Conservation (phyloP, 331 rosid genomes). For the Rosa hybrid region DNA sequence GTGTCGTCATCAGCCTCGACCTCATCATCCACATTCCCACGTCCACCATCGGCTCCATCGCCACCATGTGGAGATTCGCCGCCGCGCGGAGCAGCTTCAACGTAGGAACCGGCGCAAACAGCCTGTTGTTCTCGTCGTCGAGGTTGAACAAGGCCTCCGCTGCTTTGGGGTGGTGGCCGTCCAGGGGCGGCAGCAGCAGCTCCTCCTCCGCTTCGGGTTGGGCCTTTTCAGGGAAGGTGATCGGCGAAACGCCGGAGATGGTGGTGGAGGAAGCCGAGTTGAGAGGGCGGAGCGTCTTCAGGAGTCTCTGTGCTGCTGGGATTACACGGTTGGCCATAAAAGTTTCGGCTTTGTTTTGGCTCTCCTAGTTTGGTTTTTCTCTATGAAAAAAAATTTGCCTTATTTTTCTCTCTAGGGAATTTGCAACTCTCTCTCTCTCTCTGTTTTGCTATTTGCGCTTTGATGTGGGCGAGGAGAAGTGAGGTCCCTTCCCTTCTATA, state of each 20-base stretch:
- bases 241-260: slow-evolving; percentile 27
- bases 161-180: background rate
- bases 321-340: slow-evolving; percentile 68
- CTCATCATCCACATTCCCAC: slow-evolving; percentile 69
- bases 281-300: slow-evolving; percentile 48
- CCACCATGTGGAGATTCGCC: slow-evolving; percentile 72
- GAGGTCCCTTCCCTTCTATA: background rate
- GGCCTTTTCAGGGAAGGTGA: slow-evolving; percentile 5
- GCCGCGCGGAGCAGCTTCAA: slow-evolving; percentile 50
- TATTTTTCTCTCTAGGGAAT: background rate
- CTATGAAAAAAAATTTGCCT: background rate
- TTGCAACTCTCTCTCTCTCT: background rate
- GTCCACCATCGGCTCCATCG: slow-evolving; percentile 70
- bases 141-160: slow-evolving; percentile 23
- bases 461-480: background rate
- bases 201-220: background rate
- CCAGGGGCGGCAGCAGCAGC: background rate
- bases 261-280: slow-evolving; percentile 39
- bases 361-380: background rate
- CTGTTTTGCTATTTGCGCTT: background rate
- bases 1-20: slow-evolving; percentile 58
- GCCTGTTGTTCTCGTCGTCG: slow-evolving; percentile 37
- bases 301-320: slow-evolving; percentile 50
- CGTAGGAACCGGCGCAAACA: slow-evolving; percentile 56
- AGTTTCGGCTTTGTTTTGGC: background rate